phyloP scores from a whole-genome alignment of 2,329 filamentous ascomycete genomes.

The Rachicladosporium sp. region DNA sequence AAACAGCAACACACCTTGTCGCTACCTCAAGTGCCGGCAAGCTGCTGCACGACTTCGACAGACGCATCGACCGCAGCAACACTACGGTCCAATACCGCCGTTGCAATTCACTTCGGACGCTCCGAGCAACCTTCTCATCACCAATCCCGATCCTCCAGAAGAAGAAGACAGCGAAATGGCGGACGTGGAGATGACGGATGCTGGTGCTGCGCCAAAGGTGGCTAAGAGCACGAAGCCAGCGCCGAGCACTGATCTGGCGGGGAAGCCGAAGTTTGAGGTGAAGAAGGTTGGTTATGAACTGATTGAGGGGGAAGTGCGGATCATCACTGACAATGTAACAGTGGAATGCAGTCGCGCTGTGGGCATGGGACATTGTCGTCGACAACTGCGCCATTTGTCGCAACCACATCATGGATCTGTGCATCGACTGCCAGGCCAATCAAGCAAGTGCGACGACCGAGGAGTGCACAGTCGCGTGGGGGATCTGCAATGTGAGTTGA shows the following conservation, averaged over 20 bases:
- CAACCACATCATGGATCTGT: conserved; percentile 99
- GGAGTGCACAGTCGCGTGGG: conserved; percentile 97
- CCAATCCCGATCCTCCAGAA: too few relatives aligned
- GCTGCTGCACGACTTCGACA: too few relatives aligned
- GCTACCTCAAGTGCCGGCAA: too few relatives aligned
- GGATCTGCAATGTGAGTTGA: conserved; percentile 83
- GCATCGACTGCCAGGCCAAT: conserved; percentile 98
- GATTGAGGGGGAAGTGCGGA: too few relatives aligned
- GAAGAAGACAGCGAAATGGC: conserved; percentile 48
- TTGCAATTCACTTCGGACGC: too few relatives aligned
- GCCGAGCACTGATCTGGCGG: conserved; percentile 37
- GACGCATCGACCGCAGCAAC: too few relatives aligned
- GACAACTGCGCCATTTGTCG: conserved; percentile 99
- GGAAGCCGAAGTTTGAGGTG: conserved; percentile 93
- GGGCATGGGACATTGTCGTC: conserved; percentile 99
- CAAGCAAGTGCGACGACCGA: conserved; percentile 94
- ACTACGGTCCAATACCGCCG: too few relatives aligned
- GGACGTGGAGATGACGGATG: conserved; percentile 94
- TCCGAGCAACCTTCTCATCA: too few relatives aligned
- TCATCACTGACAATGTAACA: conserved; percentile 25
- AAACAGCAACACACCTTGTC: too few relatives aligned
- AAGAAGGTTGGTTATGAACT: conserved; percentile 62
- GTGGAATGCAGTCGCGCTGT: conserved; percentile 98
- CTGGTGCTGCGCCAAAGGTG: conserved; percentile 41
- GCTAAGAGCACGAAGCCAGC: conserved; percentile 37